These are phyloP conservation scores for Penicillium manginii DNA, from an alignment of 495 filamentous ascomycete species.

Conservation along the genomic window DNA sequence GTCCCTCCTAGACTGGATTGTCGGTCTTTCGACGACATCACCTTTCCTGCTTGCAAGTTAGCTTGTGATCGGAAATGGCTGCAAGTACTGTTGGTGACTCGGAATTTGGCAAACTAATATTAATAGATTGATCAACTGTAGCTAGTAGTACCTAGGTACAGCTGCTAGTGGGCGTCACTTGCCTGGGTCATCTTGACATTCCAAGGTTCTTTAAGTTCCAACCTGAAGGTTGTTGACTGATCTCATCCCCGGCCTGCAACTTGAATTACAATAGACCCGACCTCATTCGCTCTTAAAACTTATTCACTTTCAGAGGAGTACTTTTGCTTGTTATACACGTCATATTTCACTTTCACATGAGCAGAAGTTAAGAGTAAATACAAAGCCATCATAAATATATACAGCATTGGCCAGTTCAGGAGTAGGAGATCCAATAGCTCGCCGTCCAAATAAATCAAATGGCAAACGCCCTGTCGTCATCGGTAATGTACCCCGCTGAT, in stretches of 20 bases:
- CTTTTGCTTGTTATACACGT: conserved; percentile 1
- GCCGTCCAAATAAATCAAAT: conserved; percentile 1
- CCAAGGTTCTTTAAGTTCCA: neutral
- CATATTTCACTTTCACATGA: conserved; percentile 1
- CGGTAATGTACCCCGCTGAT: conserved; percentile 1
- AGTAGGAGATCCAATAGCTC: neutral
- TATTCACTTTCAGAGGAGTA: neutral
- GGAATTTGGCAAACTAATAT: too few relatives aligned
- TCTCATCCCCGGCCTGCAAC: neutral
- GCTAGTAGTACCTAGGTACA: too few relatives aligned
- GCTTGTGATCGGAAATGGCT: too few relatives aligned
- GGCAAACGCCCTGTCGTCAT: conserved; percentile 6
- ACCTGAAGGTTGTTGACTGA: conserved; percentile 4
- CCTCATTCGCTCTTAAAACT: neutral
- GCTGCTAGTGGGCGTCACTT: neutral
- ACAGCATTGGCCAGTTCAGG: neutral
- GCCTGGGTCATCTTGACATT: neutral
- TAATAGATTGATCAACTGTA: too few relatives aligned
- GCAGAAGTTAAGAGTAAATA: neutral
- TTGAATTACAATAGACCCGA: neutral
- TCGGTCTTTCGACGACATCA: neutral
- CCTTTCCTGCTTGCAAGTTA: too few relatives aligned
- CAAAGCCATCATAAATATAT: neutral
- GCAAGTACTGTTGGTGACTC: too few relatives aligned
- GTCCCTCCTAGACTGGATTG: neutral